Evolutionary conservation across 106 monocot species (phyloP), one percentile per base, ranked within the genome.

Genomic region (Dioscorea dumetorum): DNA sequence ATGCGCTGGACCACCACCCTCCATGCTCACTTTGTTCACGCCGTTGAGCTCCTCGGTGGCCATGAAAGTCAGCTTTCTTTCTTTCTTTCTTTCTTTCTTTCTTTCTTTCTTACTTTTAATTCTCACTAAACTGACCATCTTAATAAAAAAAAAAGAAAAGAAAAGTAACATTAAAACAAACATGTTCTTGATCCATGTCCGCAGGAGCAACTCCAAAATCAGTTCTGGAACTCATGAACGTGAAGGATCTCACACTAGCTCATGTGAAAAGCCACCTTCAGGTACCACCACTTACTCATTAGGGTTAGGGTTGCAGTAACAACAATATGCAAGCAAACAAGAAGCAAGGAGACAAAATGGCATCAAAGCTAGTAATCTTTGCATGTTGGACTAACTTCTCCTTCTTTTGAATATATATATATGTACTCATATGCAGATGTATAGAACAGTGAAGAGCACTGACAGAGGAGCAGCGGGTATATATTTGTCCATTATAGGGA

Each of bases 261-360:
- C 89, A 90, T 80, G 89, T 90, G 8, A 90, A 90, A 70, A 90
- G 89, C 62, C 89, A 90, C 64, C 72, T 90, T 19, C 89, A 90
- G 82, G 89, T 85, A 74, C 21, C 28, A 28, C 28, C 28, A 28
- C 28, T 28, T 28, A 28, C 28, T 28, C 9, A 22, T 60, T 76
- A 76, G 67, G 50, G 53, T 62, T 76, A 68, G 68, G 76, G 76
- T 76, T 76, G 69, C 41, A 41, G 41, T 54, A 28, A 28, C 28
- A 28, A 28, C 49, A 17, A 2, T 17, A 23, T 53, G 54, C 12
- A 19, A 56, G 19, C 8, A 4, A 17, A 75, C 73, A 73, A 82
- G 62, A 14, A 74, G 20, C 24, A 69, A 70, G 54, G 41, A n/a
- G 80, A 80, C 79, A 80, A 83, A 80, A 79, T 63, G 76, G 84